Base-by-base conservation (phyloP, 2,329 filamentous ascomycete species). In the Fusarium kyushuense region DNA sequence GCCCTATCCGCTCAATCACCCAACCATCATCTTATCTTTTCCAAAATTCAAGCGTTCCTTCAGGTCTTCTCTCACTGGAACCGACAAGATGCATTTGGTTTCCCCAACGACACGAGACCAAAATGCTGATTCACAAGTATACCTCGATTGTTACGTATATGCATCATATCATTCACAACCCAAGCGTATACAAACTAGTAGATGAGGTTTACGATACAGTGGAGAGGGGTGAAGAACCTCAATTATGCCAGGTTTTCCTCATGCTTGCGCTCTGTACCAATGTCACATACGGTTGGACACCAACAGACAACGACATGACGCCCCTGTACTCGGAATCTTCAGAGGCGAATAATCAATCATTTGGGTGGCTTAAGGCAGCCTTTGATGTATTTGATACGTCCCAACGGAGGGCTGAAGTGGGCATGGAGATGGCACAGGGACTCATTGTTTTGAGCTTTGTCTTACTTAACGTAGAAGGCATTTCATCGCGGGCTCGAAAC, bases 361-460 rank as follows among this genome's bases (percentile, higher is more conserved):
- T 69, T 0, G 68, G 59, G 27, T 83, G 80, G 80, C 62, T 77
- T 30, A 76, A 77, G 27, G 71, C 77, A 1, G 74, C 77, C 3
- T 70, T 80, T 21, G 75, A 79, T 33, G 71, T 81, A 7, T 73
- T 81, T 17, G 77, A 80, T 19, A 69, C 79, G 21, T 73, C 73
- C 5, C 76, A 78, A n/a, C 69, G 76, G 12, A 71, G 67, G 7
- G 65, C 63, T 0, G 66, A 74, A 5, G 48, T 63, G 1, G 78
- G 75, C 3, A 54, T 83, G 3, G 78, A 81, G 48, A 74, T 71
- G 21, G 76, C 78, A 8, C 78, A 83, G 36, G 79, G 78, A 9
- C 74, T 79, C 49, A 62, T 79, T 5, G 73, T 83, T 45, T 54
- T 82, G 13, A 75, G 77, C 25, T 79, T 81, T 56, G 72, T 79